Evolutionary conservation across 2,329 filamentous ascomycete genomes (phyloP), one percentile per base, ranked within the genome.

Genomic region (Ceratocystis diversiconidia): DNA sequence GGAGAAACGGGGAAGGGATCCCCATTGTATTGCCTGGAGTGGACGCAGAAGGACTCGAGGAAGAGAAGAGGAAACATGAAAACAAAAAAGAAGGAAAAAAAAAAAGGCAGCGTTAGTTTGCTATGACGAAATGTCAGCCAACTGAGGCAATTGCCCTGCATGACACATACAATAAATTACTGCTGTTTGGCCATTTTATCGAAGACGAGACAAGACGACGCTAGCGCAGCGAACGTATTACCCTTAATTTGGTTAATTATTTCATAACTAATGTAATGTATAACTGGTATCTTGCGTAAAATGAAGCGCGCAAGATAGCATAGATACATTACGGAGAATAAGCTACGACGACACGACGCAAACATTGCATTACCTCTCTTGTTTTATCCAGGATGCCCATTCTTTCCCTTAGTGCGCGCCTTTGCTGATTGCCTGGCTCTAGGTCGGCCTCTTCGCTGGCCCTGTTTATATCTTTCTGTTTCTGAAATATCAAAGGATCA

Each of bases 401-500:
- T 32, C 55, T 52, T 19, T 5, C 8, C 19, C 28, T 15, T 8
- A 32, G 28, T 59, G 25, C 25, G 28, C 25, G 25, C 25, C 5
- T 15, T 30, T 36, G 28, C 25, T 30, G 5, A 15, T 25, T 59
- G 19, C 22, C 8, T 28, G 17, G 25, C 55, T 22, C 7, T 50
- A 19, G 48, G 19, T 8, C 48, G 5, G 48, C 48, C 32, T 22
- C 22, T 22, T 22, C 22, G 22, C 22, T 22, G 22, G 22, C 22
- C 22, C 22, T 59, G 55, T 30, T 59, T 32, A 36, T 36, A 59
- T 36, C 17, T 36, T 59, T 3, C 28, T n/a, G 30, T n/a, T 32
- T 59, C 25, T 59, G 55, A 59, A 59, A 59, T 59, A 59, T 19
- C 55, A 8, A 36, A 25, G 55, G 55, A 59, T 59, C 55, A 59